Evolutionary conservation across 73 alveolate species (phyloP).

Genomic region (Tetrahymena elliotti): DNA sequence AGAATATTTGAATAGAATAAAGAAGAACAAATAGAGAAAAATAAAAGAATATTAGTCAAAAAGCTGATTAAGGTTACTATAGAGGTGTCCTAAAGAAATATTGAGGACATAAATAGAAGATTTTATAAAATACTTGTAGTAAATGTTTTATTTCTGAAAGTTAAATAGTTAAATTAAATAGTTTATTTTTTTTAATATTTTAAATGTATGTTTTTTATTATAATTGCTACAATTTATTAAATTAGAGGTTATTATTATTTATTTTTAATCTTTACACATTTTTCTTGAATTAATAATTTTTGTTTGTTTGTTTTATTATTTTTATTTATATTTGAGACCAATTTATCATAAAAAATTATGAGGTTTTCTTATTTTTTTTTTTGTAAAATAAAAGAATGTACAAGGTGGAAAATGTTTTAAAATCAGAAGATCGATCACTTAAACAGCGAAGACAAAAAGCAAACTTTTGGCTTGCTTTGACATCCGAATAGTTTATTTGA

Average conservation of each 20-base stretch:
- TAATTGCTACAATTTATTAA: no score
- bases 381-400: no score
- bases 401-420: not conserved
- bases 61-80: not conserved
- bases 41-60: not conserved
- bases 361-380: no score
- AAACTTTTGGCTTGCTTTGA: not conserved
- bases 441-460: not conserved
- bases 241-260: not conserved
- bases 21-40: not conserved
- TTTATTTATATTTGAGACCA: not conserved
- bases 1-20: not conserved
- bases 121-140: not conserved
- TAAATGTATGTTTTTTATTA: not conserved
- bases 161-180: not conserved
- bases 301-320: not conserved
- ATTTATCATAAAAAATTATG: not conserved
- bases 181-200: not conserved
- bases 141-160: no score
- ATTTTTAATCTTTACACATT: not conserved
- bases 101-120: not conserved
- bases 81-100: not conserved
- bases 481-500: not conserved
- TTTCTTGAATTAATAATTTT: not conserved
- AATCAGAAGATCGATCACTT: not conserved